Conservation (phyloP, 495 filamentous ascomycete species). For the Penicillium arizonense region DNA sequence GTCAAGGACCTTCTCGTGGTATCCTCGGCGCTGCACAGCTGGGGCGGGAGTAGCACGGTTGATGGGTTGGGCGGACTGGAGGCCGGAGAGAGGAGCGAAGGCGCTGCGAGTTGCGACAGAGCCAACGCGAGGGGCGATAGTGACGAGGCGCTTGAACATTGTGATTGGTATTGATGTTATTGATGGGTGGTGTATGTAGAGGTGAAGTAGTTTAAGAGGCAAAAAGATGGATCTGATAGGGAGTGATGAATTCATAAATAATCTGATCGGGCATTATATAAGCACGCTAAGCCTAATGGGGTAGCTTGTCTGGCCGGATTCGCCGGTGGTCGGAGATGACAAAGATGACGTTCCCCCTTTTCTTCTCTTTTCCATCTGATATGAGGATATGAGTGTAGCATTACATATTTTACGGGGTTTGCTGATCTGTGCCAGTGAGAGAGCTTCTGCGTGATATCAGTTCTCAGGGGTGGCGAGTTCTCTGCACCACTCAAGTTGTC, state of each 20-base stretch:
- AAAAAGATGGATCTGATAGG: slow-evolving; percentile 29
- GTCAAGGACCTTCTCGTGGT: slow-evolving; percentile 80
- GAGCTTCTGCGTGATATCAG: slow-evolving; percentile 12
- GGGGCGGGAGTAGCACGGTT: slow-evolving; percentile 27
- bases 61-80: slow-evolving; percentile 33
- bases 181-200: neutral
- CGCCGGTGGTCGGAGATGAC: slow-evolving; percentile 29
- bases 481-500: slow-evolving; percentile 14
- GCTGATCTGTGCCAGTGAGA: slow-evolving; percentile 1
- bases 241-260: slow-evolving; percentile 36
- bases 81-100: slow-evolving; percentile 36
- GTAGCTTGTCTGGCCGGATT: slow-evolving; percentile 13
- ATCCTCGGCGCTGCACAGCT: slow-evolving; percentile 44
- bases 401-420: neutral
- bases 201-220: neutral
- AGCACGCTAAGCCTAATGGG: slow-evolving; percentile 21
- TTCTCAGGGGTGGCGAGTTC: slow-evolving; percentile 12
- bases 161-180: slow-evolving; percentile 8
- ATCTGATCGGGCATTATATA: slow-evolving; percentile 27
- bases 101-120: slow-evolving; percentile 43
- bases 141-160: slow-evolving; percentile 55
- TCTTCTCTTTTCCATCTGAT: neutral
- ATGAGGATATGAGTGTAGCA: neutral
- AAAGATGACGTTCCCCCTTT: slow-evolving; percentile 10
- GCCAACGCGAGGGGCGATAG: slow-evolving; percentile 48